Percentiles rank a stretch among this genome's conserved stretches.
Conservation (phyloP, 345 rosid species). For the Gossypium bickii region DNA sequence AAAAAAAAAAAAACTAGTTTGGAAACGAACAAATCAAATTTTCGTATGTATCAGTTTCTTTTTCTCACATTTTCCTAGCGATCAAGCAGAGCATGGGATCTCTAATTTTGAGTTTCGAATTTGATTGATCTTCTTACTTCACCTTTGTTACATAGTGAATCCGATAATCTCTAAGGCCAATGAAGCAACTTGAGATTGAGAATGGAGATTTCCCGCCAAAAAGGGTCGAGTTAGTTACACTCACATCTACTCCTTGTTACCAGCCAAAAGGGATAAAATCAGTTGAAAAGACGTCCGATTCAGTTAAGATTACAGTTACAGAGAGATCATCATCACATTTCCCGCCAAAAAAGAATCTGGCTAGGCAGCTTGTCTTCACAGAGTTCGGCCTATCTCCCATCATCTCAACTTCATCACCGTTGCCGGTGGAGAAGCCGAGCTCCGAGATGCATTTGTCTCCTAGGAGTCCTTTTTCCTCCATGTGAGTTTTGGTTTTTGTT, state of each 20-base stretch:
- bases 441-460: neutral
- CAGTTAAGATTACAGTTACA: constrained; percentile 6
- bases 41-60: neutral
- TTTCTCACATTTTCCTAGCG: constrained; percentile 11
- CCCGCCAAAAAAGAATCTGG: constrained; percentile 31
- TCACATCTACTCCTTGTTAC: constrained; percentile 16
- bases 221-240: constrained; percentile 15
- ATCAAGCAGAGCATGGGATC: neutral
- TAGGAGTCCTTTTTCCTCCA: constrained; percentile 6
- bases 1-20: neutral
- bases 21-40: neutral
- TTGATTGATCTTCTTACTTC: neutral
- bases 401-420: constrained; percentile 10
- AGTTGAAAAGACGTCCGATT: constrained; percentile 12
- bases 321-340: constrained; percentile 10
- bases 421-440: constrained; percentile 2
- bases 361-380: constrained; percentile 39
- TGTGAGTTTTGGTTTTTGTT: constrained; percentile 14
- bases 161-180: neutral
- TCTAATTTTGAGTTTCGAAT: neutral
- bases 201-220: constrained; percentile 18
- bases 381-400: constrained; percentile 35
- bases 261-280: constrained; percentile 18
- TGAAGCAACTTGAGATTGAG: constrained; percentile 17
- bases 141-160: neutral